Evolutionary conservation across 2,329 filamentous ascomycete species (phyloP).

Genomic region (Periconia digitata): DNA sequence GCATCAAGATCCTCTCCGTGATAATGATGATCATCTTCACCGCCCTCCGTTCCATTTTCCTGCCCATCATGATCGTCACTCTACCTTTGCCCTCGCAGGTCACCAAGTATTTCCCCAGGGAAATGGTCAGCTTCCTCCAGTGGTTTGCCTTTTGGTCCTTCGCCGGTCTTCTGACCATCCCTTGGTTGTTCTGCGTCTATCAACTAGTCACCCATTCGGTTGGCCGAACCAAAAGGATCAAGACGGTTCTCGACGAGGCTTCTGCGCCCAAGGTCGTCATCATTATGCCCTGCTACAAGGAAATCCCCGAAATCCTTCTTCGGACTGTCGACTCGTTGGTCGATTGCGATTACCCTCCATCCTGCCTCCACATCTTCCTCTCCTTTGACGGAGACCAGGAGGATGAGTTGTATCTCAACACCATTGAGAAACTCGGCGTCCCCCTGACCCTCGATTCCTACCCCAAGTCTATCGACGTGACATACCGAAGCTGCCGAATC

Average conservation of each 20-base stretch:
- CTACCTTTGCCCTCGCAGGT: constrained; percentile 77
- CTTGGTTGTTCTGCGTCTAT: constrained; percentile 92
- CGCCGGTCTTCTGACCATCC: constrained; percentile 77
- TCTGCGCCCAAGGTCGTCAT: constrained; percentile 93
- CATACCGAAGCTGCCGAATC: constrained; percentile 78
- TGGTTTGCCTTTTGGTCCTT: constrained; percentile 98
- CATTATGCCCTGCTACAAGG: constrained; percentile 96
- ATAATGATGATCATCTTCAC: constrained; percentile 74
- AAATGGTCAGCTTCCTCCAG: constrained; percentile 73
- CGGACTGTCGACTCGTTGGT: constrained; percentile 89
- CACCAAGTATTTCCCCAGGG: constrained; percentile 68
- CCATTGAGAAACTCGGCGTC: constrained; percentile 81
- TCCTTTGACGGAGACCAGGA: constrained; percentile 92
- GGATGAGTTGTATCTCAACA: constrained; percentile 85
- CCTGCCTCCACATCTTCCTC: constrained; percentile 91
- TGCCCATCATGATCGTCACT: constrained; percentile 93
- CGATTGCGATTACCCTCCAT: constrained; percentile 88
- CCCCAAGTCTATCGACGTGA: constrained; percentile 86
- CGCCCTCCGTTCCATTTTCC: constrained; percentile 75
- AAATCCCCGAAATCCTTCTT: constrained; percentile 79
- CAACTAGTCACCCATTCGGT: constrained; percentile 86
- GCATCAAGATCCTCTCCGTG: constrained; percentile 74
- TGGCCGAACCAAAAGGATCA: constrained; percentile 78
- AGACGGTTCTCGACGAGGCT: constrained; percentile 78
- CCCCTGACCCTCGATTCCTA: constrained; percentile 75